phyloP scores from a whole-genome alignment of 345 rosid genomes.

The Populus simonii region DNA sequence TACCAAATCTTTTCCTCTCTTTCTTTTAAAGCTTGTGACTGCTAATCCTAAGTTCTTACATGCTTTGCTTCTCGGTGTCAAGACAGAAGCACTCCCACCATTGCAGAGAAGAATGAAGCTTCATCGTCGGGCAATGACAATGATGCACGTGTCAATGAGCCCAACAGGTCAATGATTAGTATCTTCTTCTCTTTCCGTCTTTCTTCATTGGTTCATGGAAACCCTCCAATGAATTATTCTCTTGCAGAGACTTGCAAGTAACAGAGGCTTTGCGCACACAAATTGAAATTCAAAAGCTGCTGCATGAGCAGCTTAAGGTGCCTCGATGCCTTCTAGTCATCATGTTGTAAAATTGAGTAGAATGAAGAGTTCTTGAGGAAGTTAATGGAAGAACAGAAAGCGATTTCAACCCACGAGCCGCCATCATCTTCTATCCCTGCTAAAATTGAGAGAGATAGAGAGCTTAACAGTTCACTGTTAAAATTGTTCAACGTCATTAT shows the following conservation, averaged over 20 bases:
- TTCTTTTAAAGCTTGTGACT: not conserved
- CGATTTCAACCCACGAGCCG: not conserved
- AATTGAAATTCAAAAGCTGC: conserved; percentile 33
- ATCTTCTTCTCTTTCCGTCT: not conserved
- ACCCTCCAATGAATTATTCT: not conserved
- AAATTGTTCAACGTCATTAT: too few relatives aligned
- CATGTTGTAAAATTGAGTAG: conserved; percentile 13
- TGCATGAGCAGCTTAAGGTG: conserved; percentile 33
- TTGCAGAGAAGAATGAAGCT: not conserved
- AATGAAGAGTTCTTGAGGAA: conserved; percentile 32
- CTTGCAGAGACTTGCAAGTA: conserved; percentile 14
- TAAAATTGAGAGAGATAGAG: too few relatives aligned
- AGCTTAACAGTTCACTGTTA: too few relatives aligned
- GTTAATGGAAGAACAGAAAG: conserved; percentile 28
- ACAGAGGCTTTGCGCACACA: conserved; percentile 25
- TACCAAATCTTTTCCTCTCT: not conserved
- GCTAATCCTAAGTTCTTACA: not conserved
- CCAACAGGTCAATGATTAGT: not conserved
- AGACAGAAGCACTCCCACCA: conserved; percentile 11
- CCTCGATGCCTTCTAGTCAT: not conserved
- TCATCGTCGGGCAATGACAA: not conserved
- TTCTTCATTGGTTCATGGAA: not conserved
- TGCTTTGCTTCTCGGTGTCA: not conserved
- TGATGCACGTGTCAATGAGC: conserved; percentile 15
- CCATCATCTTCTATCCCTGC: not conserved